Conservation (phyloP, 352 stramenopile species). For the Phytophthora sp. region DNA sequence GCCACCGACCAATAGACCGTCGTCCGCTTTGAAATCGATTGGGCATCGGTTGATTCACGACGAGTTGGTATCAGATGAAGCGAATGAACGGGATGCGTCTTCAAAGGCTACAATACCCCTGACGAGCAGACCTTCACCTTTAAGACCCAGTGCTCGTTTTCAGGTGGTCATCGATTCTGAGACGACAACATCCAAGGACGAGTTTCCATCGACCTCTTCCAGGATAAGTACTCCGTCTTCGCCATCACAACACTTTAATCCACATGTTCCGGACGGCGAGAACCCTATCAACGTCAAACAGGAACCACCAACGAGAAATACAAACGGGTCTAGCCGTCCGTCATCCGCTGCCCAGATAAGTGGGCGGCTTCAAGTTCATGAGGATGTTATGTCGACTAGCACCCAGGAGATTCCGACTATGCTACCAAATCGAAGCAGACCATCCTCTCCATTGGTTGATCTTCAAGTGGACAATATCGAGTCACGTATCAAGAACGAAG, state of each 20-base stretch:
- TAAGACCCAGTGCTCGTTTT: slow-evolving; percentile 20
- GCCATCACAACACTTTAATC: slow-evolving; percentile 8
- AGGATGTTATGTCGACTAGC: slow-evolving; percentile 16
- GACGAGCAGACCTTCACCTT: slow-evolving; percentile 1
- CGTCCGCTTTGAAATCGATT: slow-evolving; percentile 23
- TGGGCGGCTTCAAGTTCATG: slow-evolving; percentile 21
- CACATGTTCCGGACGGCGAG: slow-evolving; percentile 23
- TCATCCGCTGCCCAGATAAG: slow-evolving; percentile 13
- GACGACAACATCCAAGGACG: slow-evolving; percentile 11
- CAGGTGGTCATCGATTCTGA: slow-evolving; percentile 11
- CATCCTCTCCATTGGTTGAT: slow-evolving; percentile 25
- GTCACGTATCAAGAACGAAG: neutral
- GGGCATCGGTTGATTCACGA: slow-evolving; percentile 34
- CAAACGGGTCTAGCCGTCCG: slow-evolving; percentile 8
- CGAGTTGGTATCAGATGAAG: slow-evolving; percentile 6
- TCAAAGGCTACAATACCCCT: neutral
- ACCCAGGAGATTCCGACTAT: slow-evolving; percentile 13
- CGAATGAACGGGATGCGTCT: slow-evolving; percentile 13
- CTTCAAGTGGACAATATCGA: no score
- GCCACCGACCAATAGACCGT: neutral
- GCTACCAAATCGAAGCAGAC: slow-evolving; percentile 12
- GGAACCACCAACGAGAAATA: neutral
- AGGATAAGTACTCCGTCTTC: slow-evolving; percentile 8
- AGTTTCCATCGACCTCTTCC: slow-evolving; percentile 1
- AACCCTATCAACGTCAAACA: neutral